phyloP scores from a whole-genome alignment of 2,329 filamentous ascomycete species.

The Colletotrichum trifolii region DNA sequence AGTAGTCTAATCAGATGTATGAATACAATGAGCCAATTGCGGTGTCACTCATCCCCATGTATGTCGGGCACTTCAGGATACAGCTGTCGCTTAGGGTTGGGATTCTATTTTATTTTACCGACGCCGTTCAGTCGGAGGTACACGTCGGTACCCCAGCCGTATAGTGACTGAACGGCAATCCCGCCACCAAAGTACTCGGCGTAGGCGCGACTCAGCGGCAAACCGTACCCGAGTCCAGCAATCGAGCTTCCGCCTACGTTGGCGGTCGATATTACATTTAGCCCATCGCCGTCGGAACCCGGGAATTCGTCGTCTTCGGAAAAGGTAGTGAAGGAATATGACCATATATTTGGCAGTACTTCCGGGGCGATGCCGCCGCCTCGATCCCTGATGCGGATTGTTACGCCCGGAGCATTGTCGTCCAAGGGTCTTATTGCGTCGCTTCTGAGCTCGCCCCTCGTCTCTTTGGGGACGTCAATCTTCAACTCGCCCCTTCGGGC shows the following conservation, averaged over 20 bases:
- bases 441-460: constrained; percentile 53
- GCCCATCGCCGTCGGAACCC: constrained; percentile 66
- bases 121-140: constrained; percentile 74
- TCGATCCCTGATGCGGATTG: constrained; percentile 94
- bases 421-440: constrained; percentile 68
- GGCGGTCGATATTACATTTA: constrained; percentile 79
- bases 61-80: too few relatives aligned
- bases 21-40: too few relatives aligned
- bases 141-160: constrained; percentile 87
- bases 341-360: constrained; percentile 89
- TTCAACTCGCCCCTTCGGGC: constrained; percentile 44
- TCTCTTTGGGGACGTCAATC: constrained; percentile 50
- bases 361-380: constrained; percentile 92
- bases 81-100: not conserved
- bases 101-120: constrained; percentile 59
- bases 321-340: constrained; percentile 97
- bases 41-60: not conserved
- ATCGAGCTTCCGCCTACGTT: constrained; percentile 84
- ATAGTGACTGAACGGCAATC: constrained; percentile 93
- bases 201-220: constrained; percentile 91
- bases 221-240: constrained; percentile 90
- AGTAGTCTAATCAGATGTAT: not conserved
- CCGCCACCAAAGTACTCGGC: constrained; percentile 98
- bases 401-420: constrained; percentile 83
- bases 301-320: constrained; percentile 65